Base-by-base conservation (phyloP, 2,329 filamentous ascomycete species). In the Diaporthe sp. region DNA sequence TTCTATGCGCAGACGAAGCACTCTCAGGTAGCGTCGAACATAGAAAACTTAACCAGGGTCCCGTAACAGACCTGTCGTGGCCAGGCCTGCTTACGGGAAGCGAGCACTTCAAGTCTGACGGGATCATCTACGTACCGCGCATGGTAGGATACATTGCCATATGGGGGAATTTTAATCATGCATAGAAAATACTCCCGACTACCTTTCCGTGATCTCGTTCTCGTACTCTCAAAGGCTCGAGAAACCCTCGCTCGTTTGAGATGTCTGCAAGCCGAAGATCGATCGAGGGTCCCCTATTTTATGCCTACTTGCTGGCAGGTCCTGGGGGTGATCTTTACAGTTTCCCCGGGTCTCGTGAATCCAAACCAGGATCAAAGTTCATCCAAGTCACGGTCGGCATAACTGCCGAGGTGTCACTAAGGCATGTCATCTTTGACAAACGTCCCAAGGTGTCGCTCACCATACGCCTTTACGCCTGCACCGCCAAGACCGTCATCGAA, bases 391-490 rank as follows among this genome's bases (percentile, higher is more conserved):
- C 17, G 39, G 8, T 68, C 65, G 65, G 65, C 65, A 53, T 37
- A 68, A 68, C 65, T 68, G 65, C 65, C 65, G 65, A 39, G 28
- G 62, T 68, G 19, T 25, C 44, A 68, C 44, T 34, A 68, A 3
- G 28, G 28, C 31, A 68, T 51, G 44, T 53, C 22, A 37, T 49
- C 42, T 67, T 67, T 67, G 42, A 53, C 62, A 51, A 51, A 67
- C 42, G 42, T 15, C 28, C 44, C 51, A 22, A 19, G 46, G 22
- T 12, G 46, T 39, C n/a, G 49, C 31, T 55, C 49, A n/a, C 34
- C 44, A 53, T 39, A 55, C 46, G 65, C 15, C n/a, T 42, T 55
- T 39, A 22, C 15, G 10, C 15, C 22, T 22, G 8, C 46, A 31
- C 46, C 31, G 25, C 31, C 28, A 37, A 17, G 44, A 17, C 57